Base-by-base conservation (phyloP, 306 rosid species). In the Astragalus membranaceus region DNA sequence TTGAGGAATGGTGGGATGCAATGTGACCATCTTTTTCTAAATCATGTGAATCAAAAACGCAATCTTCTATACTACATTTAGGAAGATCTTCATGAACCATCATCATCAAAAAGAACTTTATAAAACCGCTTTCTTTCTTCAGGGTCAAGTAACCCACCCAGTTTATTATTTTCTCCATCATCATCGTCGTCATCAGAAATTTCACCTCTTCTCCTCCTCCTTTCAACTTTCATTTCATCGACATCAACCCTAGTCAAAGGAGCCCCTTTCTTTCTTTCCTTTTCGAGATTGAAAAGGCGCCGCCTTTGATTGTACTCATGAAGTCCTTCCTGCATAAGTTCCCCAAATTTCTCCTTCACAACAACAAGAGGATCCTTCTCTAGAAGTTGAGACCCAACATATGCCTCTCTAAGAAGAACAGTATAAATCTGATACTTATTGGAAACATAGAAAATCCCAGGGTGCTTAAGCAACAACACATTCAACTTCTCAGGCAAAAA, bases 71-170 rank as follows among this genome's bases (percentile, higher is more conserved):
- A 62, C 16, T 30, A 55, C 13, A 70, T 50, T 29, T 7, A 39
- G 9, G 44, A 44, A 17, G 61, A 48, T 61, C 41, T 60, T 85
- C 72, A 82, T 20, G 82, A 75, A 69, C 77, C 75, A 72, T 76
- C 87, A 70, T 92, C 96, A 56, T 88, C 89, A 82, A 92, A 89
- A 29, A 88, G 91, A 82, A 82, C 81, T 74, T 74, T 90, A 75
- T 92, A 92, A 76, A 92, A 89, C 60, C 96, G 82, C 64, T 84
- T 92, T 78, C 98, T 86, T 76, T 92, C 98, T 80, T 92, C 98
- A 0, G 96, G 91, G 63, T 92, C 88, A 84, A 86, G 81, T 65
- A 92, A 80, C 43, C 90, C 83, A 70, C 96, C 93, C 39, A 73
- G 26, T 48, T 65, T 65, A 26, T 41, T 32, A 49, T 72, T 74